Base-by-base conservation (phyloP, 2,329 filamentous ascomycete species). In the Intubia oerlemansii region DNA sequence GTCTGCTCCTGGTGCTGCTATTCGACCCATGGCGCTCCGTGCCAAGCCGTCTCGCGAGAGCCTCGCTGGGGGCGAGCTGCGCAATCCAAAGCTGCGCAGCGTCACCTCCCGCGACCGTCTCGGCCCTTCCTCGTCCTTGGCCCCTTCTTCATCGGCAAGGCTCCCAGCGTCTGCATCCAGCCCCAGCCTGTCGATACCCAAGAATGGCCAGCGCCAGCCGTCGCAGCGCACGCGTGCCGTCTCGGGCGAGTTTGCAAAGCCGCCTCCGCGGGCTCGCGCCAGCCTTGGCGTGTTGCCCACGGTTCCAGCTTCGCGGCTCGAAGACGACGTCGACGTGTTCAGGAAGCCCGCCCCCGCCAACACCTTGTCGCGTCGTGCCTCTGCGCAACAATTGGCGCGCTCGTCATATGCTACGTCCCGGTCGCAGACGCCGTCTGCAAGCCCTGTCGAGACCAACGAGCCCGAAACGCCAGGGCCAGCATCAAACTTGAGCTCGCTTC, bases 91-190 rank as follows among this genome's bases (percentile, higher is more conserved):
- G 30, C 44, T 58, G 10, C 51, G 55, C 17, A 34, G 49, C 16
- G 42, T 51, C n/a, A 30, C 49, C 25, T 56, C 57, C 4, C 46
- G 51, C 30, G 49, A 50, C 33, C 52, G 47, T 34, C 42, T 56
- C 20, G 44, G 23, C 3, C 19, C 28, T 6, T 15, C 21, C 9
- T 26, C 34, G 5, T 18, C 34, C 8, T 10, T 24, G 14, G 24
- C 17, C 18, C 16, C 27, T 10, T 13, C 20, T 5, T 20, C 28
- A n/a, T n/a, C 8, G 19, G 19, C 19, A n/a, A 21, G 19, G n/a
- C 8, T 21, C 8, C 19, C 19, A n/a, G 19, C 8, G 19, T 8
- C 19, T n/a, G 19, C n/a, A n/a, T 21, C n/a, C 8, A 8, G 19
- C n/a, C 19, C 19, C 21, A 25, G 27, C 13, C 30, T 37, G 11